Evolutionary conservation across 176 grass and related monocot genomes (phyloP).

Genomic region (Dendrocalamus sinicus): DNA sequence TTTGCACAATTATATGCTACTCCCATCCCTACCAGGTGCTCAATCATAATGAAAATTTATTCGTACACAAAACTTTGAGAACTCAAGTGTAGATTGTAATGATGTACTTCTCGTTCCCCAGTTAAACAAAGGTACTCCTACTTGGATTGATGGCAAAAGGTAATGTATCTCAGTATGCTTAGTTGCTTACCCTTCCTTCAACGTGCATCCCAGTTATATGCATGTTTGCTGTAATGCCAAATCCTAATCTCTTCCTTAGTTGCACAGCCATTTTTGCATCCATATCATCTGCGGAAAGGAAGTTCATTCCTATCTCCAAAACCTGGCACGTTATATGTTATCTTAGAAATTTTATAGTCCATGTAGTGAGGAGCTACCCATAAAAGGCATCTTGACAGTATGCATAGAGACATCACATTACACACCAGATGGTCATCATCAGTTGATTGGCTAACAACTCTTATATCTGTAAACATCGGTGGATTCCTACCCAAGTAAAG

Average conservation of each 20-base stretch:
- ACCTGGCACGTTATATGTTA: slow-evolving; percentile 58
- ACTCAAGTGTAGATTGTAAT: neutral
- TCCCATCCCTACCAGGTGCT: neutral
- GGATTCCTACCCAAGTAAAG: slow-evolving; percentile 92
- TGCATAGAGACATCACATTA: slow-evolving; percentile 23
- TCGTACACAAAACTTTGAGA: neutral
- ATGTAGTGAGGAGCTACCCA: slow-evolving; percentile 1
- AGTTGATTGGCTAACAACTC: slow-evolving; percentile 70
- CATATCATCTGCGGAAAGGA: slow-evolving; percentile 94
- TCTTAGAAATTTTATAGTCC: neutral
- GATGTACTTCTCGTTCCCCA: slow-evolving; percentile 11
- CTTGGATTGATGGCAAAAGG: neutral
- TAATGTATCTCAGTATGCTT: neutral
- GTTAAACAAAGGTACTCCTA: slow-evolving; percentile 2
- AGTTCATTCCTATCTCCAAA: slow-evolving; percentile 94
- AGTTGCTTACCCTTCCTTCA: slow-evolving; percentile 77
- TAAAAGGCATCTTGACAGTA: neutral
- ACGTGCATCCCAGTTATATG: slow-evolving; percentile 97
- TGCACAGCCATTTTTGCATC: slow-evolving; percentile 85
- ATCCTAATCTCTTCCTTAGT: slow-evolving; percentile 88
- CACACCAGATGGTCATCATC: slow-evolving; percentile 93
- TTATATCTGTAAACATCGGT: slow-evolving; percentile 93
- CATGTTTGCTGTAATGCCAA: slow-evolving; percentile 92
- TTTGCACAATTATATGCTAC: slow-evolving; percentile 16
- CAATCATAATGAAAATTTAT: neutral